These are phyloP conservation scores for Psophocarpus tetragonolobus DNA, from an alignment of 306 rosid species.

Conservation along the genomic window DNA sequence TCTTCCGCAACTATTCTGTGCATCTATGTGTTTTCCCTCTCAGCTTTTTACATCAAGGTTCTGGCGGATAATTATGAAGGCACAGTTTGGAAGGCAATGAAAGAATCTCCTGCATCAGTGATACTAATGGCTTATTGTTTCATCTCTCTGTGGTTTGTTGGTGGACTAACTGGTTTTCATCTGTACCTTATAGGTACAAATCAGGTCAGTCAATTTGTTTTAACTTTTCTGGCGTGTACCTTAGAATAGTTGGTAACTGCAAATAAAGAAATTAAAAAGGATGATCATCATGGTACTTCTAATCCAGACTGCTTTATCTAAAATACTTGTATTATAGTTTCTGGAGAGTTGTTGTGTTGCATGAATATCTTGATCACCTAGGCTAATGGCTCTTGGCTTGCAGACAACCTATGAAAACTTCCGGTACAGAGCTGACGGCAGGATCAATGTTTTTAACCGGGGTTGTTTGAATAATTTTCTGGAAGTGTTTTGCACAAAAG, in stretches of 20 bases:
- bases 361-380: not conserved
- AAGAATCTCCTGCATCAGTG: constrained; percentile 87
- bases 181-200: constrained; percentile 84
- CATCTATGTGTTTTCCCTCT: constrained; percentile 75
- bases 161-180: constrained; percentile 94
- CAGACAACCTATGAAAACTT: constrained; percentile 96
- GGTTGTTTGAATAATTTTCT: constrained; percentile 80
- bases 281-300: constrained; percentile 1
- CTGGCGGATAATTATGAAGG: constrained; percentile 63
- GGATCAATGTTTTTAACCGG: constrained; percentile 69
- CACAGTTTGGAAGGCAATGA: constrained; percentile 87
- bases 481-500: constrained; percentile 79
- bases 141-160: constrained; percentile 90
- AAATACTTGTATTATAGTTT: not conserved
- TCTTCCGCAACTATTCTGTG: constrained; percentile 90
- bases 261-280: not conserved
- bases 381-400: constrained; percentile 29
- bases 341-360: not conserved
- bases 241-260: not conserved
- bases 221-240: constrained; percentile 25
- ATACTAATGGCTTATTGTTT: constrained; percentile 82
- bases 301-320: not conserved
- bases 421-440: constrained; percentile 78
- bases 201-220: constrained; percentile 64
- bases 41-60: constrained; percentile 85